A percentile compares a stretch with the other conserved stretches of the same genome.
phyloP scores from a whole-genome alignment of 495 filamentous ascomycete genomes.

The Lasiosphaeria hispida region DNA sequence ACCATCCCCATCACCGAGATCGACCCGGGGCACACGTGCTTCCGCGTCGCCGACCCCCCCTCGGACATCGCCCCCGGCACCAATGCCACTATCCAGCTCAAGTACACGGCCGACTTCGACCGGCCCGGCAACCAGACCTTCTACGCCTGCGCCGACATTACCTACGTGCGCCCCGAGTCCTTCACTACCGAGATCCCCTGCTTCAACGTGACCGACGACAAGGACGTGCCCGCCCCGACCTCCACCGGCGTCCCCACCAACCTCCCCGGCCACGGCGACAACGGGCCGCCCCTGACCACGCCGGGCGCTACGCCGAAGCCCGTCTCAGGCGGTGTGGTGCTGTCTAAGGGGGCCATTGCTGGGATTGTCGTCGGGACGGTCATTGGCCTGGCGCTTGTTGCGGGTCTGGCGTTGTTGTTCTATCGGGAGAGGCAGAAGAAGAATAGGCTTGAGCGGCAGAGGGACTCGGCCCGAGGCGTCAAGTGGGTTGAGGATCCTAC shows the following conservation, averaged over 20 bases:
- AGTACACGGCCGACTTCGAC: conserved; percentile 46
- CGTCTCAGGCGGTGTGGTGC: conserved; percentile 5
- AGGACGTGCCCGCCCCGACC: conserved; percentile 19
- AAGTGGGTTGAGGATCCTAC: conserved; percentile 18
- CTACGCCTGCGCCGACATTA: conserved; percentile 53
- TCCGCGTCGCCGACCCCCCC: conserved; percentile 39
- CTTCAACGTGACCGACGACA: conserved; percentile 45
- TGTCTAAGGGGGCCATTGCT: conserved; percentile 45
- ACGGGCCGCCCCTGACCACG: conserved; percentile 13
- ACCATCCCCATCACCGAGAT: conserved; percentile 36
- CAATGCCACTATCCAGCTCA: conserved; percentile 52
- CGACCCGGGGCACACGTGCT: conserved; percentile 48
- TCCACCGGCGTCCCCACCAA: conserved; percentile 10
- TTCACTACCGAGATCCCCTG: conserved; percentile 42
- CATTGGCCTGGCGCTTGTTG: conserved; percentile 26
- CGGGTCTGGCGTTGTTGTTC: conserved; percentile 17
- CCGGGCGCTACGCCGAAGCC: not conserved
- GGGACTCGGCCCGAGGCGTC: conserved; percentile 15
- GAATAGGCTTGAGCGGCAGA: conserved; percentile 16
- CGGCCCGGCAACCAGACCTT: conserved; percentile 47
- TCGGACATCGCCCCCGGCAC: conserved; percentile 32
- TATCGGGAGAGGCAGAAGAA: conserved; percentile 22
- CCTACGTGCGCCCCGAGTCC: conserved; percentile 33
- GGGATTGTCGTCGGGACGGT: conserved; percentile 46
- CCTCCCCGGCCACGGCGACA: conserved; percentile 14